Base-by-base conservation (phyloP, 176 grass and related monocot species). In the Oryza officinalis region DNA sequence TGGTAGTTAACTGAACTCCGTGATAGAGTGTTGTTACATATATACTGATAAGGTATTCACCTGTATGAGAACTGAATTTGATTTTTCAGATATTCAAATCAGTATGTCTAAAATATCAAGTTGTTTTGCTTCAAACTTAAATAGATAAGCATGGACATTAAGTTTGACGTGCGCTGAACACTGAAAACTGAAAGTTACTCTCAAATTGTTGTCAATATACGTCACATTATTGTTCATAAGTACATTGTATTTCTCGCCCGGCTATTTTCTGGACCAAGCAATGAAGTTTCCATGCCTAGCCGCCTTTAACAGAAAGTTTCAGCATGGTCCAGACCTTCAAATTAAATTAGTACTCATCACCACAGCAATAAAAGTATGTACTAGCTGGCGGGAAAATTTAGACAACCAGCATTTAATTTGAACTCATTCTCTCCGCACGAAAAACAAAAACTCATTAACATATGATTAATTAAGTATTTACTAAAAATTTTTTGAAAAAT, bases 181-280 rank as follows among this genome's bases (percentile, higher is more conserved):
- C 33, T 37, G 7, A 33, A 67, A 2, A 25, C 13, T 80, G 22
- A 75, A 37, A 40, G 52, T 22, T 3, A 59, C 15, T 6, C 22
- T 14, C 6, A 45, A n/a, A 30, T 43, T 27, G 2, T 63, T 45
- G 6, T 74, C 61, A 67, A 15, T 32, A 18, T 10, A 49, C 17
- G 20, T 46, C 50, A 23, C 68, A 4, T 65, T 66, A 59, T 45
- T 80, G 69, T 67, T 67, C 77, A 32, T 69, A 65, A 9, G 5
- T 22, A 87, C 77, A 86, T 74, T 86, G 45, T 31, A 43, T 60
- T 86, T 75, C 26, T 60, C 78, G 33, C 78, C 85, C 70, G 32
- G 61, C 67, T 38, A 33, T 60, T 74, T 43, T 74, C 61, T 26
- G 43, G 30, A 64, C 27, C 30, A 20, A 20, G 22, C 22, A 38